Conservation (phyloP, 805 yeast genomes). For the Zygosaccharomyces bisporus region DNA sequence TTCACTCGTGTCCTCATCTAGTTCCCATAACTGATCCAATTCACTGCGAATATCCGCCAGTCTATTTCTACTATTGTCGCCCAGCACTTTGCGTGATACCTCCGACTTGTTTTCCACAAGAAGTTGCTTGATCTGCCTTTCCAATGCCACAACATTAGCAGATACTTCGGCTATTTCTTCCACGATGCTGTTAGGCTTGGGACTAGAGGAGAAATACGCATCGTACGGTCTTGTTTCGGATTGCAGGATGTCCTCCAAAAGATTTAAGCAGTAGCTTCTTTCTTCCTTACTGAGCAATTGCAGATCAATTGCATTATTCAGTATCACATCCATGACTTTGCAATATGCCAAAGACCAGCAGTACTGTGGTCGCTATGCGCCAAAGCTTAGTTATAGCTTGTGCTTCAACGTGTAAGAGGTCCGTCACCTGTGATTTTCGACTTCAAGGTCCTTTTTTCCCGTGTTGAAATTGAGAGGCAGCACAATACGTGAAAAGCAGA, state of each 20-base stretch:
- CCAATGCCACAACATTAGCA: conserved; percentile 47
- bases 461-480: not conserved
- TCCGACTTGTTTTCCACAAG: conserved; percentile 35
- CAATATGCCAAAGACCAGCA: not conserved
- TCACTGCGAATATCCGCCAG: conserved; percentile 20
- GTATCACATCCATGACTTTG: conserved; percentile 29
- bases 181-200: conserved; percentile 38
- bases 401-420: not conserved
- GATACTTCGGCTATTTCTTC: conserved; percentile 76
- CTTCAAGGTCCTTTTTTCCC: conserved; percentile 2
- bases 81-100: conserved; percentile 45
- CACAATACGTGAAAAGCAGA: no score
- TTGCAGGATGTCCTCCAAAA: conserved; percentile 42
- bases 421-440: conserved; percentile 4
- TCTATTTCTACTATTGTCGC: conserved; percentile 13
- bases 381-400: not conserved
- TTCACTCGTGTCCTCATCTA: conserved; percentile 18
- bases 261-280: conserved; percentile 35
- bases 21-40: conserved; percentile 32
- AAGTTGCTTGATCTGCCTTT: conserved; percentile 42
- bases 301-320: conserved; percentile 37
- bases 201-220: conserved; percentile 42
- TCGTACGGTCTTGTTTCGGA: conserved; percentile 46
- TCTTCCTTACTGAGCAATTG: conserved; percentile 27
- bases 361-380: not conserved